Conservation (phyloP, 2,329 filamentous ascomycete species). For the Cladosporium austrohemisphaericum region DNA sequence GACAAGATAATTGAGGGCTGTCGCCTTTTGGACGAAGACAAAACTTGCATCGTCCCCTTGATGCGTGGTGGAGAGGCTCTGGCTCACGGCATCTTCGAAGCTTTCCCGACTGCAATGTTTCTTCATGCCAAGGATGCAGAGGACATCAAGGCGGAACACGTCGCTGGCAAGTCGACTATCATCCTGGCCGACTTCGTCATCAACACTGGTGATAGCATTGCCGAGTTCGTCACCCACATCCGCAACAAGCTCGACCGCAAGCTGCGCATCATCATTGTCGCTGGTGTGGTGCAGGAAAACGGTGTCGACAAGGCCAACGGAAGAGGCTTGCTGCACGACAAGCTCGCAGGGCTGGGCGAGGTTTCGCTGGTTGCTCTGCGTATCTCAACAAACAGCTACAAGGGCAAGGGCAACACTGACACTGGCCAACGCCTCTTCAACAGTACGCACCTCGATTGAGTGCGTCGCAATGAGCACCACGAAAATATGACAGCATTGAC, state of each 20-base stretch:
- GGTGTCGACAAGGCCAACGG: slow-evolving; percentile 25
- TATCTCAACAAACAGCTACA: slow-evolving; percentile 55
- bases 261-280: slow-evolving; percentile 52
- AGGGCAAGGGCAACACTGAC: slow-evolving; percentile 51
- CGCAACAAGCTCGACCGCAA: slow-evolving; percentile 33
- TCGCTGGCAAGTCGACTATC: slow-evolving; percentile 40
- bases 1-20: slow-evolving; percentile 42
- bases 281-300: slow-evolving; percentile 52
- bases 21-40: slow-evolving; percentile 45
- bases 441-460: slow-evolving; percentile 46
- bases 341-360: slow-evolving; percentile 15
- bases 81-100: slow-evolving; percentile 55
- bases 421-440: slow-evolving; percentile 60
- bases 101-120: slow-evolving; percentile 51
- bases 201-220: slow-evolving; percentile 53
- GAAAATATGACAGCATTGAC: no score
- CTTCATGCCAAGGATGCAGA: slow-evolving; percentile 42
- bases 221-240: slow-evolving; percentile 49
- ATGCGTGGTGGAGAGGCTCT: slow-evolving; percentile 63
- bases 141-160: slow-evolving; percentile 44
- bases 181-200: slow-evolving; percentile 60
- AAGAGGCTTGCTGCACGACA: slow-evolving; percentile 17
- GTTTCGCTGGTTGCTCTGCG: slow-evolving; percentile 51
- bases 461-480: no score
- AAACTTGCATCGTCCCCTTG: slow-evolving; percentile 55